Evolutionary conservation across 805 yeast species (phyloP).

Genomic region (Starmerella gropengiesseri): DNA sequence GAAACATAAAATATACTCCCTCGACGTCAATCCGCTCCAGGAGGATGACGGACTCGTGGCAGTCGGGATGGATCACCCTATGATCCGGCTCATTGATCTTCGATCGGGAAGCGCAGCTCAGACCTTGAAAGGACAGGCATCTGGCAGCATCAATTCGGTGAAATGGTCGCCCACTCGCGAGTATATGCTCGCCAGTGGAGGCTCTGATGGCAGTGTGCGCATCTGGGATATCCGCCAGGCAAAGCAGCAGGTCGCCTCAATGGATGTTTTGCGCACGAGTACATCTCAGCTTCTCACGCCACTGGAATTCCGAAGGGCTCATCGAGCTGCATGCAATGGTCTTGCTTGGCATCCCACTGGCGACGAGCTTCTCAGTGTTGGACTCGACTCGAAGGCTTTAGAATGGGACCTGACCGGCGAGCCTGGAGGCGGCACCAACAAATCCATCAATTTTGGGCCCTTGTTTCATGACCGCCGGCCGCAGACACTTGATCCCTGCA

Average conservation of each 20-base stretch:
- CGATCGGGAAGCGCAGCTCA: conserved; percentile 66
- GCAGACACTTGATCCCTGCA: conserved; percentile 46
- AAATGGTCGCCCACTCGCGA: conserved; percentile 65
- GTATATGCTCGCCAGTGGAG: conserved; percentile 63
- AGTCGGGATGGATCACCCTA: conserved; percentile 59
- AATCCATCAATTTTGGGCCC: conserved; percentile 67
- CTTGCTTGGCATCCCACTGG: conserved; percentile 65
- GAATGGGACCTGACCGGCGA: conserved; percentile 62
- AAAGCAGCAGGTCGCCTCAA: conserved; percentile 47
- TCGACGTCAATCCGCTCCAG: conserved; percentile 47
- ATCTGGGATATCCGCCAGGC: conserved; percentile 79
- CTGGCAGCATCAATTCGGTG: conserved; percentile 44
- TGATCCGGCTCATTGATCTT: conserved; percentile 59
- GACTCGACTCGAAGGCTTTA: conserved; percentile 68
- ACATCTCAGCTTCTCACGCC: conserved; percentile 25
- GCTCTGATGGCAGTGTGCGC: conserved; percentile 66
- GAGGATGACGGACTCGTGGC: conserved; percentile 45
- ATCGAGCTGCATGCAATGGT: conserved; percentile 69
- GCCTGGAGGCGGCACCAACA: conserved; percentile 38
- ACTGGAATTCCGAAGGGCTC: conserved; percentile 43
- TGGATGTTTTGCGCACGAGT: conserved; percentile 47
- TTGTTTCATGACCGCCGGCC: conserved; percentile 52
- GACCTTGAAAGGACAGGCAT: conserved; percentile 49
- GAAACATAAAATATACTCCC: conserved; percentile 50
- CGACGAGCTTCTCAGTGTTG: conserved; percentile 49